These are phyloP conservation scores for Coemansia sp. DNA, from an alignment of 192 early-diverging fungal species.

Conservation along the genomic window DNA sequence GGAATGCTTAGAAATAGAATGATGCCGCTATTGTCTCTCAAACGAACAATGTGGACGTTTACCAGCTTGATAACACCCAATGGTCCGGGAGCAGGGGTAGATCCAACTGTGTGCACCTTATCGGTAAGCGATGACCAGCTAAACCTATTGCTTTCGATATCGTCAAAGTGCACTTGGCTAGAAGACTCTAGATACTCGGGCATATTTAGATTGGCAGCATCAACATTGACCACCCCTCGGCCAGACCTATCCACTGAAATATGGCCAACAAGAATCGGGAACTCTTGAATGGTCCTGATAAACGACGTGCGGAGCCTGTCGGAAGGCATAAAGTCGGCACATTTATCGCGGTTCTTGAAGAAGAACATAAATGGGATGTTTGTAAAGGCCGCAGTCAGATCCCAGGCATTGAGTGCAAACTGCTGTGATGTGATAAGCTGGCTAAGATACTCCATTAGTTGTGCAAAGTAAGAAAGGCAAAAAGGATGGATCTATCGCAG, in stretches of 20 bases:
- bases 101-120: background rate
- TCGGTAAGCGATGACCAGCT: slow-evolving; percentile 14
- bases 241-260: slow-evolving; percentile 3
- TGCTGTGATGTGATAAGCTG: slow-evolving; percentile 4
- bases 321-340: slow-evolving; percentile 19
- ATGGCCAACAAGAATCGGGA: slow-evolving; percentile 23
- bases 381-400: slow-evolving; percentile 6
- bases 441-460: slow-evolving; percentile 8
- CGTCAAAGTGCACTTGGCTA: slow-evolving; percentile 8
- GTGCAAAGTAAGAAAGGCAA: background rate
- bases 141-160: slow-evolving; percentile 6
- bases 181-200: slow-evolving; percentile 21
- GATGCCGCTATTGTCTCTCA: slow-evolving; percentile 23
- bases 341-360: slow-evolving; percentile 9
- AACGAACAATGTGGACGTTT: slow-evolving; percentile 9
- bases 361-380: slow-evolving; percentile 16
- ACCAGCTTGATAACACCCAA: slow-evolving; percentile 13
- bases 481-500: background rate
- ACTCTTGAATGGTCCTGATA: slow-evolving; percentile 12
- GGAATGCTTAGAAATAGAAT: slow-evolving; percentile 18
- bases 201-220: slow-evolving; percentile 19
- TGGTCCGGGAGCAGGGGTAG: background rate
- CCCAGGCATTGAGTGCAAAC: slow-evolving; percentile 12
- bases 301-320: slow-evolving; percentile 17
- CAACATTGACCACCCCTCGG: background rate